A percentile compares a stretch with the other conserved stretches of the same genome.
Evolutionary conservation across 192 early-diverging fungal species (phyloP).

Genomic region (Podila horticola): DNA sequence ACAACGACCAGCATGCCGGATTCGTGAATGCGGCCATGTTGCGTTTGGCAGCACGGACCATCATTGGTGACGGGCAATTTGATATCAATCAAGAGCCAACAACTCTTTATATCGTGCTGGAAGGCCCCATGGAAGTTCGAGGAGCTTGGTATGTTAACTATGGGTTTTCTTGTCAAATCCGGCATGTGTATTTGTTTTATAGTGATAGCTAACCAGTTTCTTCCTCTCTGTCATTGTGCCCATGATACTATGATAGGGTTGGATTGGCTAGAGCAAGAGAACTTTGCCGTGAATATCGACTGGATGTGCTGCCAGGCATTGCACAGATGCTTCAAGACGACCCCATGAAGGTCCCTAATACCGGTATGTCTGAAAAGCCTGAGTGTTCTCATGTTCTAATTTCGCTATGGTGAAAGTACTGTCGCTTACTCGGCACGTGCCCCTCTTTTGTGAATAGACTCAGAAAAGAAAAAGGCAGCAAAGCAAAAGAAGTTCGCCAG

Average conservation of each 20-base stretch:
- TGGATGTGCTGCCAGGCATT: conserved; percentile 41
- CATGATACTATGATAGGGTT: conserved; percentile 14
- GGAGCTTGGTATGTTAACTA: conserved; percentile 57
- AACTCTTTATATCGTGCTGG: conserved; percentile 48
- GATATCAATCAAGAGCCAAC: conserved; percentile 52
- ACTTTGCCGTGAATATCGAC: conserved; percentile 41
- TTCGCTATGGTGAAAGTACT: no score
- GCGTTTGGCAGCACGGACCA: conserved; percentile 56
- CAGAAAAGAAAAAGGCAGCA: conserved; percentile 22
- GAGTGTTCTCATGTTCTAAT: not conserved
- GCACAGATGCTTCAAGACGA: conserved; percentile 51
- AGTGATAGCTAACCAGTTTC: not conserved
- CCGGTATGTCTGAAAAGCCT: conserved; percentile 18
- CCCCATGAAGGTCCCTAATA: conserved; percentile 15
- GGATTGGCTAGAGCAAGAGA: conserved; percentile 43
- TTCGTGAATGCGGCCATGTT: conserved; percentile 65
- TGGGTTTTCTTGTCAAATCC: not conserved
- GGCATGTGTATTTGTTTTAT: not conserved
- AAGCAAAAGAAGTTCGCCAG: conserved; percentile 10
- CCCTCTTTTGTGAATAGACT: not conserved
- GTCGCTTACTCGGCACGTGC: not conserved
- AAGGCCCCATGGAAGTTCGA: conserved; percentile 59
- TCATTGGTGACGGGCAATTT: conserved; percentile 61
- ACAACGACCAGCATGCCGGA: conserved; percentile 52
- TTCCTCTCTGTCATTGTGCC: not conserved